phyloP scores from a whole-genome alignment of 2,329 filamentous ascomycete genomes.

The Neofusicoccum sp. region DNA sequence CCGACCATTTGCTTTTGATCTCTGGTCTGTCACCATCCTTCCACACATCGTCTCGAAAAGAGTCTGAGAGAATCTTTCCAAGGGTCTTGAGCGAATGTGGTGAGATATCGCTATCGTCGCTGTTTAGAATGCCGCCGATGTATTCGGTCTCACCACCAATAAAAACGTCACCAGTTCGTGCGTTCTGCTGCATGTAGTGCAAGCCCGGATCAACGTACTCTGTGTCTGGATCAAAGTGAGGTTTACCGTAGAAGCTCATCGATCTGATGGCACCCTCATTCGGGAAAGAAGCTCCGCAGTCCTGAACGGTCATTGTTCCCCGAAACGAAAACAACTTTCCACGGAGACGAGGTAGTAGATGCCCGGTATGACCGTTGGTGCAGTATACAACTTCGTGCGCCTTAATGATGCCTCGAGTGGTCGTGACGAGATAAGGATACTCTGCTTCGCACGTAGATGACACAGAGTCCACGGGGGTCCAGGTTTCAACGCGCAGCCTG shows the following conservation, averaged over 20 bases:
- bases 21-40: constrained; percentile 20
- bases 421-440: constrained; percentile 37
- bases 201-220: constrained; percentile 14
- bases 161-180: constrained; percentile 23
- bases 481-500: constrained; percentile 39
- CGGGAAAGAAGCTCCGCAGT: constrained; percentile 37
- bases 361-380: constrained; percentile 55
- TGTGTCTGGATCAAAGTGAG: constrained; percentile 18
- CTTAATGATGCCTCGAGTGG: constrained; percentile 45
- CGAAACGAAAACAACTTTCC: constrained; percentile 47
- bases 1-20: constrained; percentile 50
- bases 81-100: constrained; percentile 15
- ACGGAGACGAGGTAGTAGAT: constrained; percentile 52
- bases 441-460: constrained; percentile 32
- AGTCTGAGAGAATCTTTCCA: constrained; percentile 19
- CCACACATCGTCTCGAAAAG: constrained; percentile 20
- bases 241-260: constrained; percentile 45
- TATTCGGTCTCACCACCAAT: constrained; percentile 21
- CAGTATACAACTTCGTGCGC: constrained; percentile 56
- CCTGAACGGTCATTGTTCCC: constrained; percentile 52
- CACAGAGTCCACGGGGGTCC: constrained; percentile 39
- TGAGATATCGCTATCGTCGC: constrained; percentile 19
- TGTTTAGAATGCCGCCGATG: constrained; percentile 20
- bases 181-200: constrained; percentile 17
- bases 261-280: constrained; percentile 40